Base-by-base conservation (phyloP, 2,329 filamentous ascomycete genomes). In the Apiospora kogelbergensis region DNA sequence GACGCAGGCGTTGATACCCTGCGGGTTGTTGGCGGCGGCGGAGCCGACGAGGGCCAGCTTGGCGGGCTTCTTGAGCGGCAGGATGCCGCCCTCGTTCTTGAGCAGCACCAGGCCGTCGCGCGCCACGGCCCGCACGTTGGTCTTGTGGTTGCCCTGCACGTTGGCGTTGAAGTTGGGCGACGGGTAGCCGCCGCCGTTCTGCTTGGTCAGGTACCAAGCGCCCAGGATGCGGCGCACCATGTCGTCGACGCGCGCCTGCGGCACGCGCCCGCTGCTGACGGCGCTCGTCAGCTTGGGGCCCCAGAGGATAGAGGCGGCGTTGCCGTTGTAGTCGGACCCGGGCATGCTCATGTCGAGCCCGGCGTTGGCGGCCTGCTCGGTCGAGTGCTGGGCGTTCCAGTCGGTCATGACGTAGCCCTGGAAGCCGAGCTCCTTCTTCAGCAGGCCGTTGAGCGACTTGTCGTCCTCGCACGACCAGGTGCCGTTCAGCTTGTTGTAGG, bases 311-410 rank as follows among this genome's bases (percentile, higher is more conserved):
- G 81, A 84, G 41, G 80, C 80, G 60, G 84, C 82, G 76, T 87
- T 88, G 63, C 84, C 82, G 76, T 87, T 88, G 75, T 79, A 88
- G 73, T 87, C 83, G 67, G 82, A 89, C 69, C 93, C 93, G 0
- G 92, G 92, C 92, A 95, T 95, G 2, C 90, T 89, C 92, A 94
- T 93, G 78, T 95, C 93, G 71, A 95, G 78, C 37, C 93, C 93
- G 30, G 88, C 87, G 71, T 91, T 84, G 30, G 92, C 89, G 66
- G 86, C 85, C 11, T 85, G 85, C 10, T 89, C 87, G 70, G 92
- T 93, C 30, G 89, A 88, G 80, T 95, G 91, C 75, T 94, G 92
- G 2, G 91, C 93, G 72, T 86, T 84, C 93, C 93, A 96, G 78
- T 96, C 93, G 67, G 78, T 83, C 78, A 86, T 80, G 42, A 84